Evolutionary conservation across 768 basidiomycete species (phyloP).

Genomic region (Coprinopsis marcescibilis): DNA sequence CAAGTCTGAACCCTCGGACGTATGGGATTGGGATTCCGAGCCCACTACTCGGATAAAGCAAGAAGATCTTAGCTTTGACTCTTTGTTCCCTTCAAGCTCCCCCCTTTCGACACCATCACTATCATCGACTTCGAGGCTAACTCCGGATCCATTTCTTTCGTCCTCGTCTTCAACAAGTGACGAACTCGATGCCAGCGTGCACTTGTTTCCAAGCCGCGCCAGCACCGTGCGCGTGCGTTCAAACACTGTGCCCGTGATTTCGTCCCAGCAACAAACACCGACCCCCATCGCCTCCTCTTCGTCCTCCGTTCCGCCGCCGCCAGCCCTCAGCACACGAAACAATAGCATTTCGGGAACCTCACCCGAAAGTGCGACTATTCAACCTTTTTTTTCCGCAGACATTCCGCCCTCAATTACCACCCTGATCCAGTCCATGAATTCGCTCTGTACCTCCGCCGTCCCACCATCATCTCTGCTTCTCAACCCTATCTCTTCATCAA

Average conservation of each 20-base stretch:
- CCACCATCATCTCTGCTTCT: slow-evolving; percentile 26
- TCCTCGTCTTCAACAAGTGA: slow-evolving; percentile 3
- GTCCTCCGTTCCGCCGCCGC: slow-evolving; percentile 14
- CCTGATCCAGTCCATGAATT: slow-evolving; percentile 12
- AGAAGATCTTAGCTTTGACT: slow-evolving; percentile 41
- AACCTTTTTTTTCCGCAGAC: slow-evolving; percentile 15
- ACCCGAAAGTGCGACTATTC: slow-evolving; percentile 12
- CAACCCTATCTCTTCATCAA: slow-evolving; percentile 14
- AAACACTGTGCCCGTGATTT: slow-evolving; percentile 28
- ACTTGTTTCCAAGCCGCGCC: not conserved
- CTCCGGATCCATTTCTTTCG: slow-evolving; percentile 14
- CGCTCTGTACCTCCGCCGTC: slow-evolving; percentile 13
- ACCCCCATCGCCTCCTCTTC: slow-evolving; percentile 12
- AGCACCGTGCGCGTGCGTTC: slow-evolving; percentile 33
- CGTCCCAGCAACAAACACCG: slow-evolving; percentile 8
- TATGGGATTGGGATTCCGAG: slow-evolving; percentile 41
- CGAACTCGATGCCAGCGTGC: too few species aligned
- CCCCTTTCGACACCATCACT: slow-evolving; percentile 24
- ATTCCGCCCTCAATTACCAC: slow-evolving; percentile 17
- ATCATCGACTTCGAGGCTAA: slow-evolving; percentile 19
- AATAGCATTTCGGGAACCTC: slow-evolving; percentile 2
- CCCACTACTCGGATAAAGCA: slow-evolving; percentile 37
- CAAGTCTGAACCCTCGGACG: slow-evolving; percentile 40
- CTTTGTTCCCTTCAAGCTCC: slow-evolving; percentile 25
- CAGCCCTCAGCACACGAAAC: slow-evolving; percentile 13